Evolutionary conservation across 305 asterid genomes (phyloP), one percentile per base, ranked within the genome.

Genomic region (Andrographis paniculata): DNA sequence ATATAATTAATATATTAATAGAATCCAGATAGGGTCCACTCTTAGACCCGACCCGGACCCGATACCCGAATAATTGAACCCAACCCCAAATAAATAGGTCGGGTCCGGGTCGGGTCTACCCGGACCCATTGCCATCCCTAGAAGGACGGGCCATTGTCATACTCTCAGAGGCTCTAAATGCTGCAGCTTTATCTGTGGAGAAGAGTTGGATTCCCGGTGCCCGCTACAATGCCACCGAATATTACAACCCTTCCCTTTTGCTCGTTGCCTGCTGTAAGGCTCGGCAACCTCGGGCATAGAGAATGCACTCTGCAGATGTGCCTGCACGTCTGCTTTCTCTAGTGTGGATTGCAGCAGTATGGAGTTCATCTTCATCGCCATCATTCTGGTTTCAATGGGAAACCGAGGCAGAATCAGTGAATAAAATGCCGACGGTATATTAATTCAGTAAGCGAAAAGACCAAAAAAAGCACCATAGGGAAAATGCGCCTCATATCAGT

Each of bases 291-390:
- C 94, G 30, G 91, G 88, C 91, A 88, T 79, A 42, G 93, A 74
- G 59, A 82, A 82, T 36, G 95, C 81, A 53, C 89, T 77, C 73
- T 79, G 94, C 37, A 88, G 75, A 8, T 95, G 93, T 55, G 95
- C 70, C 62, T 82, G 94, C 63, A 89, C 76, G 6, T 93, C 94
- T 45, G 74, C 69, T 85, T 86, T 73, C n/a, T 89, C 94, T 59
- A 89, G 45, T 30, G 93, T 88, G 6, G 98, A 86, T 73, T 89
- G 94, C 55, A 89, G 78, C 35, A 85, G 79, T 60, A 85, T 64
- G 62, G 95, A 80, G 49, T 85, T 89, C 98, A 89, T 85, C 71
- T 85, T 74, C 18, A 95, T 89, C 58, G 96, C 95, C 91, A 85
- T 77, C 98, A 89, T 85, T 61, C 98, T 89, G 77, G 63, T 65